phyloP scores from a whole-genome alignment of 345 rosid species.

The Linum usitatissimum region DNA sequence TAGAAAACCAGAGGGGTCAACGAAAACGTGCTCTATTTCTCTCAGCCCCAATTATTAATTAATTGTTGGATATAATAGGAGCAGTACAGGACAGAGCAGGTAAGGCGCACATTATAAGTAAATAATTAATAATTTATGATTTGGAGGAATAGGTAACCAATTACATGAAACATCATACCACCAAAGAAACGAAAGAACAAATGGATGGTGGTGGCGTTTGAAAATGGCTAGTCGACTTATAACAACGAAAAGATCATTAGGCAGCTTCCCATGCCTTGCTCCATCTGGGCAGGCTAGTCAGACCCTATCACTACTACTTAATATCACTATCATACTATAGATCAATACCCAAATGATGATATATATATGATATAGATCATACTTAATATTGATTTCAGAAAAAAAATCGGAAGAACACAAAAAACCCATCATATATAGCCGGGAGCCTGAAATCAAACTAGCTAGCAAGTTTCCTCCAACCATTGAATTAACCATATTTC shows the following conservation, averaged over 20 bases:
- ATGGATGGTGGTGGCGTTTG: not conserved
- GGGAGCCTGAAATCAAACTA: not conserved
- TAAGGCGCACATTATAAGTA: no score
- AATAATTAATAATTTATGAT: no score
- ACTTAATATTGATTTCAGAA: no score
- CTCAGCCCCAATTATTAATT: no score
- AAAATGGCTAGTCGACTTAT: not conserved
- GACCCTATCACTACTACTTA: not conserved
- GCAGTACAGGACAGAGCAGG: no score
- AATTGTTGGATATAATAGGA: no score
- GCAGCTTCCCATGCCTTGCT: not conserved
- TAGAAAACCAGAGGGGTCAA: no score
- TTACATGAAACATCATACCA: no score
- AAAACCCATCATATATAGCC: no score
- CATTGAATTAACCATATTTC: not conserved
- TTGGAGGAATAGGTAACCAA: no score
- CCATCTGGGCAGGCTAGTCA: not conserved
- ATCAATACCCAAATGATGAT: not conserved
- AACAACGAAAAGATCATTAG: not conserved
- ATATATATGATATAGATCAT: not conserved
- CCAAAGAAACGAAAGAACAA: not conserved
- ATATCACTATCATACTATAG: not conserved
- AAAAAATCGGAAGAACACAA: no score
- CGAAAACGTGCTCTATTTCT: no score
- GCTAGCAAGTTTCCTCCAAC: not conserved